Percentiles rank a stretch among this genome's conserved stretches.
These are phyloP conservation scores for Umbelopsis ramanniana DNA, from an alignment of 192 early-diverging fungal species.

Conservation along the genomic window DNA sequence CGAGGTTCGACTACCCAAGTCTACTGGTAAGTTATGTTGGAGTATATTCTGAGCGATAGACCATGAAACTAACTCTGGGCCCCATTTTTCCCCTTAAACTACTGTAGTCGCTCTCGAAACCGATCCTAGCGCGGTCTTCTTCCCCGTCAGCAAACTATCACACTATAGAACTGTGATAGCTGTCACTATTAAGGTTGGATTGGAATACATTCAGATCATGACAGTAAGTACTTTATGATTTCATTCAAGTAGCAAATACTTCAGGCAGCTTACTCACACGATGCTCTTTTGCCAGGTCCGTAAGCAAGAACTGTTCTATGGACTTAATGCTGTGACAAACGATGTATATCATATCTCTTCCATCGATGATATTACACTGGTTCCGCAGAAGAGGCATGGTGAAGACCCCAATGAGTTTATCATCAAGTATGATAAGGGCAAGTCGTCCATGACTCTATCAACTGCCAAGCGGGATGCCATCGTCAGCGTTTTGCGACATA, in stretches of 20 bases:
- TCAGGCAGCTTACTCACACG: neutral
- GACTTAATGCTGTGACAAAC: slow-evolving; percentile 73
- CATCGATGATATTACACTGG: slow-evolving; percentile 40
- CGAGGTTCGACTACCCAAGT: slow-evolving; percentile 79
- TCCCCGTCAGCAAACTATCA: slow-evolving; percentile 71
- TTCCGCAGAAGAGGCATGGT: slow-evolving; percentile 33
- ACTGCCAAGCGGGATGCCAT: slow-evolving; percentile 75
- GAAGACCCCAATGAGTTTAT: slow-evolving; percentile 75
- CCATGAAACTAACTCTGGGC: neutral
- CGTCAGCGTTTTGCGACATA: slow-evolving; percentile 64
- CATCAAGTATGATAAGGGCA: slow-evolving; percentile 77
- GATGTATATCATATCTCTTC: slow-evolving; percentile 81
- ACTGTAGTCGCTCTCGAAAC: slow-evolving; percentile 68
- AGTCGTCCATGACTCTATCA: slow-evolving; percentile 65
- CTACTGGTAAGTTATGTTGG: slow-evolving; percentile 50
- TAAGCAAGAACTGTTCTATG: slow-evolving; percentile 60
- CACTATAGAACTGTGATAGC: slow-evolving; percentile 69
- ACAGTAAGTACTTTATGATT: slow-evolving; percentile 38
- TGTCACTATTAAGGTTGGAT: slow-evolving; percentile 80
- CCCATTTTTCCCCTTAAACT: neutral
- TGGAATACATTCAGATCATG: slow-evolving; percentile 84
- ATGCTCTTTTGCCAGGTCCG: neutral
- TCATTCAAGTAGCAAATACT: neutral
- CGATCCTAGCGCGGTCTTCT: slow-evolving; percentile 64
- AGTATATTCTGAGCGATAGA: neutral